A percentile compares a stretch with the other conserved stretches of the same genome.
These are phyloP conservation scores for Nicotiana tabacum DNA, from an alignment of 257 asterid species.

Conservation along the genomic window DNA sequence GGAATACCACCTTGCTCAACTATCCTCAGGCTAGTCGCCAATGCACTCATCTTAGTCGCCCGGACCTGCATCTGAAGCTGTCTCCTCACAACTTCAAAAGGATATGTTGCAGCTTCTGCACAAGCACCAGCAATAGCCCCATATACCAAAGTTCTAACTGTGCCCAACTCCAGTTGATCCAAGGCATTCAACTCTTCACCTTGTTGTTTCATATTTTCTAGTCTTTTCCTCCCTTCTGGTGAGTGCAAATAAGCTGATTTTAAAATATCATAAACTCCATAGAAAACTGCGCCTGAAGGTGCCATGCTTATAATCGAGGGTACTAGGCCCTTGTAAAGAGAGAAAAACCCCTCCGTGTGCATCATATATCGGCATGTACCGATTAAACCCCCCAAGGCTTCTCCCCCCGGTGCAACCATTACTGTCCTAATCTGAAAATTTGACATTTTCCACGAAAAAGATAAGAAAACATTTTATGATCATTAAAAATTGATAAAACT, in stretches of 20 bases:
- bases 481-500: neutral
- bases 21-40: slow-evolving; percentile 70
- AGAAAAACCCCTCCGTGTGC: slow-evolving; percentile 84
- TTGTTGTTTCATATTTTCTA: slow-evolving; percentile 63
- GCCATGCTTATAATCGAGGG: slow-evolving; percentile 98
- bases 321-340: slow-evolving; percentile 87
- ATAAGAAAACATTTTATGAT: slow-evolving; percentile 4
- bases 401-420: slow-evolving; percentile 98
- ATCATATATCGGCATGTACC: slow-evolving; percentile 79
- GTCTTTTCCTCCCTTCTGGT: slow-evolving; percentile 70
- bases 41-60: slow-evolving; percentile 69
- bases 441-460: neutral
- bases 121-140: slow-evolving; percentile 98
- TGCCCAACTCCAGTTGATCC: slow-evolving; percentile 88
- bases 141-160: slow-evolving; percentile 66
- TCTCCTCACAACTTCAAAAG: slow-evolving; percentile 95
- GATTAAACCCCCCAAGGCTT: slow-evolving; percentile 82
- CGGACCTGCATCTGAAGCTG: slow-evolving; percentile 95
- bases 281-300: slow-evolving; percentile 96
- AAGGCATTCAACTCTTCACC: slow-evolving; percentile 67
- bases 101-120: slow-evolving; percentile 95
- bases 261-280: slow-evolving; percentile 86
- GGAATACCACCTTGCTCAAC: slow-evolving; percentile 87
- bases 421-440: slow-evolving; percentile 82
- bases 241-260: slow-evolving; percentile 78